Evolutionary conservation across 371 early-diverging fungal genomes (phyloP), one percentile per base, ranked within the genome.

Genomic region (Conidiobolus incongruus): DNA sequence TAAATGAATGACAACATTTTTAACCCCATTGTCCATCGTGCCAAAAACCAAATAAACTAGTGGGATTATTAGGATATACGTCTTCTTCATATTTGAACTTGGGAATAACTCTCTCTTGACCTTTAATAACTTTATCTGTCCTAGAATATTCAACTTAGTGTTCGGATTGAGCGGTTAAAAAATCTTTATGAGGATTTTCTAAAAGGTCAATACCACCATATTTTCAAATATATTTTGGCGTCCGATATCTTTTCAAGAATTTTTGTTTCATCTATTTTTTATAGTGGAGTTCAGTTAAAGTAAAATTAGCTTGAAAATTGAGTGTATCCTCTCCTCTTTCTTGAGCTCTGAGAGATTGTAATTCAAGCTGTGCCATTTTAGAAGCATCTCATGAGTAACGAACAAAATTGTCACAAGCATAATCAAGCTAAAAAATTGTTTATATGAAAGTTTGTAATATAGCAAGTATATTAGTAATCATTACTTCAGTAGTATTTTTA

Each of bases 191-290:
- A 8, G 87, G 84, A 12, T 77, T 76, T 32, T 85, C 65, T 47
- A 93, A 54, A 56, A 92, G 86, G 56, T 91, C 94, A 44, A 75
- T 85, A 16, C 94, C 97, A 46, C 94, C 97, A 51, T 96, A 96
- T 44, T 72, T 76, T 67, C 78, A 53, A 96, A 51, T 24, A 96
- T 77, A 15, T 72, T 70, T 33, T 75, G 74, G 50, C 79, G 73
- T 29, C 65, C 68, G 1, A 57, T 58, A 22, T 76, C 77, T 48
- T 78, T 70, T 16, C 78, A 65, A 53, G 66, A 56, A 22, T 76
- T 81, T 58, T 83, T 83, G 63, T 90, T 82, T 28, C 66, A 62
- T 51, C 50, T 75, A 83, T 61, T 92, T 72, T 39, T 76, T 72
- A 66, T 86, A 85, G 46, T 90, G 51, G 20, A 88, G 55, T 38